These are phyloP conservation scores for Benincasa hispida DNA, from an alignment of 306 rosid species.

Conservation along the genomic window DNA sequence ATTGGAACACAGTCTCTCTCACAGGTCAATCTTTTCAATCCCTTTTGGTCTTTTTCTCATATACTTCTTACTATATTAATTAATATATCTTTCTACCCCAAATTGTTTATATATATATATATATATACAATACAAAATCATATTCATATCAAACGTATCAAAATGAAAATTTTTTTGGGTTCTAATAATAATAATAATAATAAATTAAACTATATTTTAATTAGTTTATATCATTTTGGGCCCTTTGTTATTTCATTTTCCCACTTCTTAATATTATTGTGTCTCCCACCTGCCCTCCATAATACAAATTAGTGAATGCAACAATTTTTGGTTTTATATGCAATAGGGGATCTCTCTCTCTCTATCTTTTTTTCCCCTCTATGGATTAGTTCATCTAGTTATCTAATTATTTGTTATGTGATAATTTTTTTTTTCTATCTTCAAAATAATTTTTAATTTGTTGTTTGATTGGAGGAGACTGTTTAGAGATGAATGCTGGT, in stretches of 20 bases:
- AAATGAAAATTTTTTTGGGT: not conserved
- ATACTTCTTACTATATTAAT: not conserved
- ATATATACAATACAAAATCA: not conserved
- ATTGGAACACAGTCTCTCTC: not conserved
- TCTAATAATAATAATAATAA: not conserved
- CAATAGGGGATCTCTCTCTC: not conserved
- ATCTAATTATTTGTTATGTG: not conserved
- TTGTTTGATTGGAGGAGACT: too few relatives aligned
- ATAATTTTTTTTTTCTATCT: too few relatives aligned
- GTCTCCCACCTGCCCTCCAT: conserved; percentile 5
- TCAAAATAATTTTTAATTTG: too few relatives aligned
- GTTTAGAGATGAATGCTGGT: too few relatives aligned
- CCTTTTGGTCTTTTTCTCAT: not conserved
- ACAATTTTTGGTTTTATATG: not conserved
- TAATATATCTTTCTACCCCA: not conserved
- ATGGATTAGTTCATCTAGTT: too few relatives aligned
- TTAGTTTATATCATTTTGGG: not conserved
- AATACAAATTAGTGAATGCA: not conserved
- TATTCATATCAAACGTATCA: not conserved
- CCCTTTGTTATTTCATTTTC: not conserved
- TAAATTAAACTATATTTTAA: not conserved
- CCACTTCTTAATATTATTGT: not conserved
- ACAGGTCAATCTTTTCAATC: conserved; percentile 9
- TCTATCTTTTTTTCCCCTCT: not conserved
- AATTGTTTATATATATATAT: not conserved